Percentiles rank a stretch among this genome's conserved stretches.
Conservation (phyloP, 208 protist species). For the Trypanosoma caninum region DNA sequence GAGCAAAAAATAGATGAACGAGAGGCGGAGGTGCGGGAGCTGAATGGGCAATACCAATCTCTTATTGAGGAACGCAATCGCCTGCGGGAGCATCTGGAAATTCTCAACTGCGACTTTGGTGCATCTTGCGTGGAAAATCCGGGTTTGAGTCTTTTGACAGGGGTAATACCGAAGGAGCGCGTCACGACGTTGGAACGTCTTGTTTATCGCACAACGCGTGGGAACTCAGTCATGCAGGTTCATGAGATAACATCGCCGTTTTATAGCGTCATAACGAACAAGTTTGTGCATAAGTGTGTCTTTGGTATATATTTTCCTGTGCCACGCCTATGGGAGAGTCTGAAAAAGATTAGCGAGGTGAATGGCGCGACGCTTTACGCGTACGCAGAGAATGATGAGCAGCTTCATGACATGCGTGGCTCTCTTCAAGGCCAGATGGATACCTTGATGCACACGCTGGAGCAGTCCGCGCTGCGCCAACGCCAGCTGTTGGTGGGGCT, state of each 20-base stretch:
- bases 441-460: slow-evolving; percentile 67
- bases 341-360: slow-evolving; percentile 95
- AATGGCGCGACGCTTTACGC: slow-evolving; percentile 94
- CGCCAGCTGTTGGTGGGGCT: slow-evolving; percentile 77
- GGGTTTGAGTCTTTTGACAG: slow-evolving; percentile 90
- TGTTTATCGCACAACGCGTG: slow-evolving; percentile 94
- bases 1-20: slow-evolving; percentile 91
- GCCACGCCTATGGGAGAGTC: slow-evolving; percentile 78
- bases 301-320: slow-evolving; percentile 98
- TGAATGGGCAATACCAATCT: slow-evolving; percentile 87
- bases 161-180: slow-evolving; percentile 91
- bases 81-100: slow-evolving; percentile 76
- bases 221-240: slow-evolving; percentile 95
- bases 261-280: slow-evolving; percentile 77
- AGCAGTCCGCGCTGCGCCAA: slow-evolving; percentile 64
- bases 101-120: slow-evolving; percentile 72
- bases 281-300: slow-evolving; percentile 90
- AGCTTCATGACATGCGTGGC: slow-evolving; percentile 66
- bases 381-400: slow-evolving; percentile 88
- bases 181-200: slow-evolving; percentile 92
- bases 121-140: slow-evolving; percentile 31
- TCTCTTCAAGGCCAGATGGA: slow-evolving; percentile 70
- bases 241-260: slow-evolving; percentile 90
- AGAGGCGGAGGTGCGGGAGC: slow-evolving; percentile 89
- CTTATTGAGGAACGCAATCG: slow-evolving; percentile 82